phyloP scores from a whole-genome alignment of 345 rosid species.

The Syzygium aqueum region DNA sequence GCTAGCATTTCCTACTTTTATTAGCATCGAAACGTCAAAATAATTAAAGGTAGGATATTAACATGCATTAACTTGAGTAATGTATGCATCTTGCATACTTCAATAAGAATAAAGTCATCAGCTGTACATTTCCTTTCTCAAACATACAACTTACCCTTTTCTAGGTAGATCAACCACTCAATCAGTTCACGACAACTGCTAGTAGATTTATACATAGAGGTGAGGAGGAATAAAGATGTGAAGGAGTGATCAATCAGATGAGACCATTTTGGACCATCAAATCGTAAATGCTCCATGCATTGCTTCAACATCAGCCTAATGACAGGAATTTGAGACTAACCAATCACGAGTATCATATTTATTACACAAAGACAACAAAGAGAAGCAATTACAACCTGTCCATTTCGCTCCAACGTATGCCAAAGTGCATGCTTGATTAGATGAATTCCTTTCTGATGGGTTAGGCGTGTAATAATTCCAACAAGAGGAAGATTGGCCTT shows the following conservation, averaged over 20 bases:
- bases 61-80: background rate
- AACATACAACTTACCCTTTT: background rate
- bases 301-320: background rate
- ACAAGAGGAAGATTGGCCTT: constrained; percentile 59
- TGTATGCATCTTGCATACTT: background rate
- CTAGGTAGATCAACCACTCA: background rate
- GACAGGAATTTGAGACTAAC: background rate
- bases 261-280: background rate
- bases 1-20: background rate
- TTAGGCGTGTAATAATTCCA: constrained; percentile 79
- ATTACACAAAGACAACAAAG: background rate
- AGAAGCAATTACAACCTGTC: constrained; percentile 51
- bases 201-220: background rate
- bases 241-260: background rate
- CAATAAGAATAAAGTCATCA: background rate
- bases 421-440: constrained; percentile 84
- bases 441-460: constrained; percentile 95
- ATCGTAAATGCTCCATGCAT: background rate
- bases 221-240: background rate
- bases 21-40: background rate
- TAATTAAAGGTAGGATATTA: background rate
- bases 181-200: background rate
- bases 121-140: background rate
- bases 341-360: background rate
- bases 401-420: constrained; percentile 70